Evolutionary conservation across 768 basidiomycete genomes (phyloP).

Genomic region (Epithele typhae): DNA sequence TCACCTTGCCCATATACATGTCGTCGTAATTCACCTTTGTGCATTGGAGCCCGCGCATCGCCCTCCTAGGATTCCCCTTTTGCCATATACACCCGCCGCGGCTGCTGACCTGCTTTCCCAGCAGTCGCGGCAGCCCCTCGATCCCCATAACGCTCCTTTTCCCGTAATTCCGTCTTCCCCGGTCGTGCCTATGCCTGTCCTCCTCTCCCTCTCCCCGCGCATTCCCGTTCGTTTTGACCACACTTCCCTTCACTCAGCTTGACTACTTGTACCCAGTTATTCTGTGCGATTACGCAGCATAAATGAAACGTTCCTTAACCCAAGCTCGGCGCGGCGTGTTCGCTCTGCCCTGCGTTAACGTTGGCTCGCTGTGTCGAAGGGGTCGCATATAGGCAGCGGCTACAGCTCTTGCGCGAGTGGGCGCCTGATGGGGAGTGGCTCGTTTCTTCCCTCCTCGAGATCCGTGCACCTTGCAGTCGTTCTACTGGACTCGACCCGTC

Average conservation of each 20-base stretch:
- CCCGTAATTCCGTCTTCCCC: slow-evolving; percentile 6
- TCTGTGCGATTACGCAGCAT: slow-evolving; percentile 19
- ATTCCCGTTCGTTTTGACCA: slow-evolving; percentile 1
- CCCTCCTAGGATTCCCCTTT: too few species aligned
- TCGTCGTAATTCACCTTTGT: slow-evolving; percentile 5
- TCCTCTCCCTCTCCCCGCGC: neutral
- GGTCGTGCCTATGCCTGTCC: slow-evolving; percentile 4
- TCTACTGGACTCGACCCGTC: too few species aligned
- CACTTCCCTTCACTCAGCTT: slow-evolving; percentile 1
- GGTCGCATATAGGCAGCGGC: too few species aligned
- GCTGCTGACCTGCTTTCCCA: too few species aligned
- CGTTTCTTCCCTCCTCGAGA: too few species aligned
- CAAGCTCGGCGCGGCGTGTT: too few species aligned
- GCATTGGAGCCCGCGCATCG: neutral
- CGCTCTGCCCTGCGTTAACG: too few species aligned
- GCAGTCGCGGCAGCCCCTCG: neutral
- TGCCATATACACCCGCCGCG: too few species aligned
- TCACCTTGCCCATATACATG: slow-evolving; percentile 3
- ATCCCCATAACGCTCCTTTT: slow-evolving; percentile 14
- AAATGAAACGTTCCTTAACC: slow-evolving; percentile 12
- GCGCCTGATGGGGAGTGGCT: too few species aligned
- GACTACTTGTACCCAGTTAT: slow-evolving; percentile 18
- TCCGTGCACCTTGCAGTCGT: too few species aligned
- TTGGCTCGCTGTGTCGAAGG: too few species aligned
- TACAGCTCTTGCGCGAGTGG: too few species aligned